Percentiles rank a stretch among this genome's conserved stretches.
Conservation (phyloP, 2,329 filamentous ascomycete species). For the Penicillium sp. region DNA sequence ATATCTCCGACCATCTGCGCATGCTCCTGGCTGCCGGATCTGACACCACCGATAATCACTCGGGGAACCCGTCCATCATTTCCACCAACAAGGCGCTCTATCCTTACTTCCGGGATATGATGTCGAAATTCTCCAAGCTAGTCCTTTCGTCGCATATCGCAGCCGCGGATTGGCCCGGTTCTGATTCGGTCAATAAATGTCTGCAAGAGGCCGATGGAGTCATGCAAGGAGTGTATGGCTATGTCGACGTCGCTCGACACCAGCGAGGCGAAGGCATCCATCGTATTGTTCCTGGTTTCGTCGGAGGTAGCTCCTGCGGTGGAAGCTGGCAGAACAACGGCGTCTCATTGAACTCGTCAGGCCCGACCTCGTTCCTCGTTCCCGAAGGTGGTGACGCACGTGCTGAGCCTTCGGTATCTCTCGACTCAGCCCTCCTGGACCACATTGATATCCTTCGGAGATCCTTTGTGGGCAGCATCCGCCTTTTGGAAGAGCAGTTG, state of each 20-base stretch:
- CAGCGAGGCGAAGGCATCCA: conserved; percentile 92
- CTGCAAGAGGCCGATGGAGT: conserved; percentile 97
- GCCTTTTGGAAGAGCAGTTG: conserved; percentile 82
- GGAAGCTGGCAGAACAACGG: conserved; percentile 81
- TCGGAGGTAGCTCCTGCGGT: conserved; percentile 77
- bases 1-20: conserved; percentile 94
- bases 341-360: conserved; percentile 62
- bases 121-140: conserved; percentile 99
- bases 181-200: conserved; percentile 92
- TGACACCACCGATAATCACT: conserved; percentile 97
- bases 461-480: conserved; percentile 79
- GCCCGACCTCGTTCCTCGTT: conserved; percentile 70
- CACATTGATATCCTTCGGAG: conserved; percentile 82
- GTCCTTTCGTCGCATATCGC: conserved; percentile 98
- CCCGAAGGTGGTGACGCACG: conserved; percentile 76
- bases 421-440: conserved; percentile 77
- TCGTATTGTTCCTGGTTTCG: conserved; percentile 88
- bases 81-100: conserved; percentile 97
- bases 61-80: conserved; percentile 97
- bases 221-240: conserved; percentile 88
- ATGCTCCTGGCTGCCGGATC: conserved; percentile 93
- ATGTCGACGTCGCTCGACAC: conserved; percentile 90
- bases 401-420: conserved; percentile 67
- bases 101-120: conserved; percentile 97
- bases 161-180: conserved; percentile 89